phyloP scores from a whole-genome alignment of 2,329 filamentous ascomycete genomes.

The Talaromyces sp. region DNA sequence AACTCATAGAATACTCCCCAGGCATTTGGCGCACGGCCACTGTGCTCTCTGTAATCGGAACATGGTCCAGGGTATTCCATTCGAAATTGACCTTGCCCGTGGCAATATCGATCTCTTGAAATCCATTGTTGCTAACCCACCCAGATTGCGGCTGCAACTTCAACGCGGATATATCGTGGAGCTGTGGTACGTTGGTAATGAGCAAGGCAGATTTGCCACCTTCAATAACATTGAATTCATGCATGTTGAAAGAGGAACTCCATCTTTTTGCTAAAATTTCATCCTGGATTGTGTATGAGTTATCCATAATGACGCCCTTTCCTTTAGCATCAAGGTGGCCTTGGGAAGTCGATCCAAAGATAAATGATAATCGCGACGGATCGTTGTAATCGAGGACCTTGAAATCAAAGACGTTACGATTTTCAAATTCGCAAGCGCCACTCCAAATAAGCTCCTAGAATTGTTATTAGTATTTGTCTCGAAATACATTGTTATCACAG shows the following conservation, averaged over 20 bases:
- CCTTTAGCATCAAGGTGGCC: constrained; percentile 40
- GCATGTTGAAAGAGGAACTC: constrained; percentile 34
- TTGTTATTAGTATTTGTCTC: not conserved
- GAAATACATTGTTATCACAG: not conserved
- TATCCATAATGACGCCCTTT: constrained; percentile 48
- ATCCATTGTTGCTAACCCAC: constrained; percentile 30
- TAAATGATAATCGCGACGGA: constrained; percentile 48
- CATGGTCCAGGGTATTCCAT: constrained; percentile 34
- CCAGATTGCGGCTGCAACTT: constrained; percentile 27
- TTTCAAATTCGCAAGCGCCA: constrained; percentile 46
- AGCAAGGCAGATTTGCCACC: constrained; percentile 32
- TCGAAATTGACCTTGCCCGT: constrained; percentile 31
- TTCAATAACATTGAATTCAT: constrained; percentile 37
- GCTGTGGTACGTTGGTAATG: constrained; percentile 23
- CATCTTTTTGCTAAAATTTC: constrained; percentile 33
- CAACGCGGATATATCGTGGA: constrained; percentile 25
- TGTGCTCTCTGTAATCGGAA: constrained; percentile 16
- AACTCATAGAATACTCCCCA: constrained; percentile 23
- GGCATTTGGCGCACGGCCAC: constrained; percentile 22
- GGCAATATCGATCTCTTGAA: constrained; percentile 33
- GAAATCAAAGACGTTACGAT: constrained; percentile 49
- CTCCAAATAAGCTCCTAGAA: constrained; percentile 47
- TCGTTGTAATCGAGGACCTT: constrained; percentile 46
- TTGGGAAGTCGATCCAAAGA: constrained; percentile 29
- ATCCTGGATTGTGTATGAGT: constrained; percentile 44